Conservation (phyloP, 2,329 filamentous ascomycete genomes). For the Ceratocystis cubensis region DNA sequence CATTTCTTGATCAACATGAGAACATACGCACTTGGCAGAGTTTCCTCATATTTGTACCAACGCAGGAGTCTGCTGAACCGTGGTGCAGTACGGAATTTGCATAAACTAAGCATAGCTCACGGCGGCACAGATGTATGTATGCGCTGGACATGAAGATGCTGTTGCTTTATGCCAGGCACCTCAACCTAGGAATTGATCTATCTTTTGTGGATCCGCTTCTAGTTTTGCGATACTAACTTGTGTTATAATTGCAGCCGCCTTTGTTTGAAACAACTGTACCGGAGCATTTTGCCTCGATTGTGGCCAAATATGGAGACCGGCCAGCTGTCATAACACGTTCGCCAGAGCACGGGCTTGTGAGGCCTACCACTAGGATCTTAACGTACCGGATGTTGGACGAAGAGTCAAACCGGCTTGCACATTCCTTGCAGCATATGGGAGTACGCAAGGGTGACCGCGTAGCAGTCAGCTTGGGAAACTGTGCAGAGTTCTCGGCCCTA, state of each 20-base stretch:
- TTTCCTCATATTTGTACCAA: background rate
- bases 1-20: background rate
- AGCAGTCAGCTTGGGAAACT: conserved; percentile 76
- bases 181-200: too few relatives aligned
- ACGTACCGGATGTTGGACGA: conserved; percentile 66
- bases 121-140: conserved; percentile 14
- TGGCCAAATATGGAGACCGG: conserved; percentile 51
- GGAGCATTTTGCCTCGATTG: conserved; percentile 56
- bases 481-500: conserved; percentile 66
- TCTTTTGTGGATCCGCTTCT: background rate
- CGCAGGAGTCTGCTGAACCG: background rate
- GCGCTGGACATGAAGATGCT: background rate
- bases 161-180: background rate
- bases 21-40: background rate
- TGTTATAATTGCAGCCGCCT: conserved; percentile 39
- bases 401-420: conserved; percentile 62
- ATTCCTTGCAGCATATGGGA: conserved; percentile 54
- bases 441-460: conserved; percentile 75
- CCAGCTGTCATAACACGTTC: conserved; percentile 44
- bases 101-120: conserved; percentile 15
- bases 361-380: conserved; percentile 47
- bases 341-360: conserved; percentile 24
- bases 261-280: conserved; percentile 57
- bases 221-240: background rate
- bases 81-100: background rate